Percentiles rank a stretch among this genome's conserved stretches.
phyloP scores from a whole-genome alignment of 2,329 filamentous ascomycete genomes.

The Clonostachys rosea region DNA sequence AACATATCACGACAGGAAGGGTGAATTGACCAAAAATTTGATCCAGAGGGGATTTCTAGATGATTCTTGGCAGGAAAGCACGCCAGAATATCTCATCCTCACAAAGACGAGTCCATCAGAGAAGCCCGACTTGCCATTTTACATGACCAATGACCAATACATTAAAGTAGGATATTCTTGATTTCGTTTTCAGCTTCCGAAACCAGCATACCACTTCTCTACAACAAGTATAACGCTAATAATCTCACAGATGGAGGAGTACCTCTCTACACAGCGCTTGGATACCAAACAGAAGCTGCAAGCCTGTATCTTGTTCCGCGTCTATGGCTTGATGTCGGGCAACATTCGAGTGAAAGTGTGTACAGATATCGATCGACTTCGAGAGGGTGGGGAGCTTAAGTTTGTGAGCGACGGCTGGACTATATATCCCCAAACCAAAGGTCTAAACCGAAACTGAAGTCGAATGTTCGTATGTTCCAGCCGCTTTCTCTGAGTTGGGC shows the following conservation, averaged over 20 bases:
- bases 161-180: conserved; percentile 20
- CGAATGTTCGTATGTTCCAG: no score
- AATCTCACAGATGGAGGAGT: no score
- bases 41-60: conserved; percentile 23
- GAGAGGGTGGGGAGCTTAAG: no score
- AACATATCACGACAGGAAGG: conserved; percentile 30
- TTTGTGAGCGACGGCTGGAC: no score
- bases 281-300: conserved; percentile 18
- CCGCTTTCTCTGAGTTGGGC: no score
- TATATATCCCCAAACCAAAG: no score
- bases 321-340: conserved; percentile 25
- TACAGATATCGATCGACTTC: no score
- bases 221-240: no score
- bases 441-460: no score
- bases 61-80: conserved; percentile 13
- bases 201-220: no score
- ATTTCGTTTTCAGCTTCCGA: background rate
- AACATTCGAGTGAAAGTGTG: no score
- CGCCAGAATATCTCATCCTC: conserved; percentile 39
- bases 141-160: conserved; percentile 39
- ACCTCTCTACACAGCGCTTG: no score
- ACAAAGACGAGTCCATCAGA: conserved; percentile 40
- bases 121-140: conserved; percentile 32
- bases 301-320: conserved; percentile 25
- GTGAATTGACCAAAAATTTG: conserved; percentile 24